phyloP scores from a whole-genome alignment of 306 rosid genomes.

The Spatholobus suberectus region DNA sequence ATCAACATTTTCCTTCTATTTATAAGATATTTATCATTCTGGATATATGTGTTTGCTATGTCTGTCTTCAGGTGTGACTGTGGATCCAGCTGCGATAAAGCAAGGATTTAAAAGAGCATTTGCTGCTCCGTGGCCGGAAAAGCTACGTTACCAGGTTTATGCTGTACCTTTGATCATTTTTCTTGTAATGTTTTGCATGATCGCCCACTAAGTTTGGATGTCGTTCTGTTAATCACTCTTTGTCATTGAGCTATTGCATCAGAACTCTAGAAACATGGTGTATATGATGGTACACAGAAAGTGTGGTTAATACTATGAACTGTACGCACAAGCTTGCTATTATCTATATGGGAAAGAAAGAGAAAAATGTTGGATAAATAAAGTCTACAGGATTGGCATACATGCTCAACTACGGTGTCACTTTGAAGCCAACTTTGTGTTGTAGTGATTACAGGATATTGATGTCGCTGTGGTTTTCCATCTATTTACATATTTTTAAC shows the following conservation, averaged over 20 bases:
- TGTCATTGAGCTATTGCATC: not conserved
- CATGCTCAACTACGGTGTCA: conserved; percentile 24
- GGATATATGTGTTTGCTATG: conserved; percentile 11
- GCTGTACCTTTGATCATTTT: conserved; percentile 15
- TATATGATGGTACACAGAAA: not conserved
- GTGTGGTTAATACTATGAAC: conserved; percentile 2
- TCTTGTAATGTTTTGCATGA: conserved; percentile 15
- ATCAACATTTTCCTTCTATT: conserved; percentile 19
- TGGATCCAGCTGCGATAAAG: conserved; percentile 75
- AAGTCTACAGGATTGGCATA: conserved; percentile 10
- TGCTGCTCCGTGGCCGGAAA: conserved; percentile 86
- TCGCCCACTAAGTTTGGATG: not conserved
- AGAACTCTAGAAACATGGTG: not conserved
- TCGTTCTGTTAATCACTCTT: not conserved
- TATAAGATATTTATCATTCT: not conserved
- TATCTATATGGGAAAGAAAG: not conserved
- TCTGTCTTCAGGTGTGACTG: conserved; percentile 59
- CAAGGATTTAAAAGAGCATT: conserved; percentile 89
- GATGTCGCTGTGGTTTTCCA: conserved; percentile 16
- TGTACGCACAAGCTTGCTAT: not conserved
- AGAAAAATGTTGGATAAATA: not conserved
- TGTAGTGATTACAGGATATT: conserved; percentile 4
- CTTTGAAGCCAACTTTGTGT: conserved; percentile 31
- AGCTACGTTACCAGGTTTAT: conserved; percentile 86
- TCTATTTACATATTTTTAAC: not conserved